These are phyloP conservation scores for Boletus subparvulus DNA, from an alignment of 768 basidiomycete species.

Conservation along the genomic window DNA sequence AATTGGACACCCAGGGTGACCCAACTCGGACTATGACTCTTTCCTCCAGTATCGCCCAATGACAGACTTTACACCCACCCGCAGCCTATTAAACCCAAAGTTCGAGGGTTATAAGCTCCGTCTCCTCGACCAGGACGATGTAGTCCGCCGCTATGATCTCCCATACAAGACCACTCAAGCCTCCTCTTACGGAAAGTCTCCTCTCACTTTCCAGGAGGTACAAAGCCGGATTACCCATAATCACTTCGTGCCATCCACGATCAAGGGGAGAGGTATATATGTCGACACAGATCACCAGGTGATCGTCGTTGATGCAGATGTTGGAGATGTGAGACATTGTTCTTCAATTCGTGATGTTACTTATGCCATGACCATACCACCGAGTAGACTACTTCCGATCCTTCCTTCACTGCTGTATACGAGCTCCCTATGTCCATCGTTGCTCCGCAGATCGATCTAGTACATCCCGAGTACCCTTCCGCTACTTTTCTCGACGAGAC, in stretches of 20 bases:
- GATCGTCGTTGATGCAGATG: conserved; percentile 53
- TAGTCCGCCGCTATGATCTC: conserved; percentile 52
- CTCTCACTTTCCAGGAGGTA: conserved; percentile 77
- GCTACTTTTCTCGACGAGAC: conserved; percentile 52
- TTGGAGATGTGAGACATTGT: conserved; percentile 52
- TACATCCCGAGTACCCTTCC: conserved; percentile 75
- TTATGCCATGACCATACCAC: conserved; percentile 12
- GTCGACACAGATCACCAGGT: conserved; percentile 65
- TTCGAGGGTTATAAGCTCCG: conserved; percentile 85
- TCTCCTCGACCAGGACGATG: conserved; percentile 56
- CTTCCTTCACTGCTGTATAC: conserved; percentile 55
- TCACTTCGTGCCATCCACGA: conserved; percentile 57
- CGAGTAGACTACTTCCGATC: conserved; percentile 51
- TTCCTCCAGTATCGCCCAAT: conserved; percentile 16
- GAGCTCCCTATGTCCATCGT: conserved; percentile 58
- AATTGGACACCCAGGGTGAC: neutral
- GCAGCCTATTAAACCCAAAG: conserved; percentile 68
- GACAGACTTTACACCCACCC: conserved; percentile 45
- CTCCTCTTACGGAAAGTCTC: conserved; percentile 57
- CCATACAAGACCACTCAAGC: conserved; percentile 45
- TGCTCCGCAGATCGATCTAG: conserved; percentile 36
- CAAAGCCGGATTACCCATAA: conserved; percentile 84
- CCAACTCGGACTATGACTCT: neutral
- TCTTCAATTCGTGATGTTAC: neutral
- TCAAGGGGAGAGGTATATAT: conserved; percentile 55